A percentile compares a stretch with the other conserved stretches of the same genome.
phyloP scores from a whole-genome alignment of 345 rosid genomes.

The Aquilaria malaccensis region DNA sequence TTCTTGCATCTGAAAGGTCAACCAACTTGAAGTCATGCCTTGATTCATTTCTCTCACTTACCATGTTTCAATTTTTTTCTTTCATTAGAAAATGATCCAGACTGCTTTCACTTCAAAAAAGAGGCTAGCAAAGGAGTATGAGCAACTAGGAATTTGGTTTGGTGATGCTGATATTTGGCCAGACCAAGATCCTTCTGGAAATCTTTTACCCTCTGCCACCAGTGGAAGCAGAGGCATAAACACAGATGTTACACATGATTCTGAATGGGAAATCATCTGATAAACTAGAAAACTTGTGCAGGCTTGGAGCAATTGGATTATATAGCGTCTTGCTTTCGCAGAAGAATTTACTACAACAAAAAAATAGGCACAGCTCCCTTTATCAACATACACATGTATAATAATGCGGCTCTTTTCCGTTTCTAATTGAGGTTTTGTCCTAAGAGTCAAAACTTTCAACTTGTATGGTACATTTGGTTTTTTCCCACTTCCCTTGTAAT shows the following conservation, averaged over 20 bases:
- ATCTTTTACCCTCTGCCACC: constrained; percentile 6
- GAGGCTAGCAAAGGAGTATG: constrained; percentile 64
- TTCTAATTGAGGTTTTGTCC: background rate
- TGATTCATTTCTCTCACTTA: constrained; percentile 12
- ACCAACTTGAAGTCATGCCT: too few relatives aligned
- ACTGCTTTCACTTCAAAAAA: constrained; percentile 52
- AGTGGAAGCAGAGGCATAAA: constrained; percentile 15
- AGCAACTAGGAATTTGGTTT: constrained; percentile 67
- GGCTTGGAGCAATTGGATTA: background rate
- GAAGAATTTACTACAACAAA: background rate
- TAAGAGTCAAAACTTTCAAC: background rate
- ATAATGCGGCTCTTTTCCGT: constrained; percentile 3
- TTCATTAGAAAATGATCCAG: constrained; percentile 53
- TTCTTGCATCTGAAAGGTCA: too few relatives aligned
- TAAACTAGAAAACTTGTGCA: background rate
- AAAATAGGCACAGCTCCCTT: background rate
- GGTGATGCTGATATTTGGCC: constrained; percentile 48
- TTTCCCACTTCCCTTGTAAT: background rate
- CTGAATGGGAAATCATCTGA: constrained; percentile 73
- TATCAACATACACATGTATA: background rate
- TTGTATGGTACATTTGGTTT: background rate
- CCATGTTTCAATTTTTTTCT: background rate
- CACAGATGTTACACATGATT: constrained; percentile 20
- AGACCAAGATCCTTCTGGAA: constrained; percentile 19
- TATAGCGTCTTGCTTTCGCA: constrained; percentile 4